These are phyloP conservation scores for Astrothelium macrocarpum DNA, from an alignment of 495 filamentous ascomycete genomes.

Conservation along the genomic window DNA sequence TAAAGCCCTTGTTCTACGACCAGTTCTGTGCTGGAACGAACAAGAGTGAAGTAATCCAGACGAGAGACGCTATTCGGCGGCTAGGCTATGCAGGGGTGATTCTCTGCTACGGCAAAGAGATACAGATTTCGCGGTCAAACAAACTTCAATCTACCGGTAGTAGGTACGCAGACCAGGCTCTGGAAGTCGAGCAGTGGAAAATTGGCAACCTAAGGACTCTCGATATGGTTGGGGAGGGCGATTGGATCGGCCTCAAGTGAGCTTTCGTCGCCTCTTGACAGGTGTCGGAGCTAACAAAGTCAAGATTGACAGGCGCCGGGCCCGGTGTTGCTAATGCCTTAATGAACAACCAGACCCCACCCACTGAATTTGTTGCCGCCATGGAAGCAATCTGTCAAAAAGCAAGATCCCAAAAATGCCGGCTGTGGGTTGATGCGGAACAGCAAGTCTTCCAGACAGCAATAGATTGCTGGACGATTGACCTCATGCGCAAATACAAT, in stretches of 20 bases:
- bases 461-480: slow-evolving; percentile 33
- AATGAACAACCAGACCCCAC: slow-evolving; percentile 22
- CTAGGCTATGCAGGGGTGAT: slow-evolving; percentile 7
- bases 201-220: slow-evolving; percentile 7
- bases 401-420: slow-evolving; percentile 28
- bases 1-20: slow-evolving; percentile 9
- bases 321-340: slow-evolving; percentile 28
- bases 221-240: slow-evolving; percentile 2
- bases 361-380: slow-evolving; percentile 27
- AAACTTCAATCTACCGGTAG: not conserved
- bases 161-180: not conserved
- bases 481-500: slow-evolving; percentile 36
- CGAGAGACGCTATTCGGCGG: not conserved
- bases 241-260: slow-evolving; percentile 10
- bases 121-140: slow-evolving; percentile 1
- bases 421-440: slow-evolving; percentile 36
- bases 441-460: slow-evolving; percentile 32
- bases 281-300: not conserved
- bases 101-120: slow-evolving; percentile 7
- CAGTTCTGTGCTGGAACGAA: slow-evolving; percentile 7
- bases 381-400: slow-evolving; percentile 32
- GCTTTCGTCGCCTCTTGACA: not conserved
- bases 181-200: slow-evolving; percentile 6
- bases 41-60: slow-evolving; percentile 4
- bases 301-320: slow-evolving; percentile 31